Percentiles rank a stretch among this genome's conserved stretches.
Evolutionary conservation across 345 rosid genomes (phyloP).

Genomic region (Populus simonii): DNA sequence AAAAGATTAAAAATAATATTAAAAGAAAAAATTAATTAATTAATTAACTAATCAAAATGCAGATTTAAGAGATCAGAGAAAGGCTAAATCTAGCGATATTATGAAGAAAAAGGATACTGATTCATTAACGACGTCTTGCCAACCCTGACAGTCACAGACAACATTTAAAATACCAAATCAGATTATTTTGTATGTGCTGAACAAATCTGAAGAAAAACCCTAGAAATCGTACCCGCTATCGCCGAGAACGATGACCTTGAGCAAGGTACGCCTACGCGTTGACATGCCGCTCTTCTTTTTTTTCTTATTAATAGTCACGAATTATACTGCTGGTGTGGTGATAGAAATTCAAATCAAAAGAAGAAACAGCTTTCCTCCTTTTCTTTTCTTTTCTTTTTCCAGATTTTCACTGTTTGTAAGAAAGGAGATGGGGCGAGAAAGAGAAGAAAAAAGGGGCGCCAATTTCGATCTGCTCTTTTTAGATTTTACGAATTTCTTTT

Average conservation of each 20-base stretch:
- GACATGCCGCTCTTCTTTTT: conserved; percentile 50
- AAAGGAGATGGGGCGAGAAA: neutral
- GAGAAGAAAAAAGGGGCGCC: conserved; percentile 44
- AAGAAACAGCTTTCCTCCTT: neutral
- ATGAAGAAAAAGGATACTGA: conserved; percentile 65
- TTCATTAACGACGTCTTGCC: conserved; percentile 99
- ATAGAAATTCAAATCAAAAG: neutral
- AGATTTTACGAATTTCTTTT: neutral
- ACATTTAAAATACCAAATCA: neutral
- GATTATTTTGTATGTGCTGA: neutral
- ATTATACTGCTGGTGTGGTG: neutral
- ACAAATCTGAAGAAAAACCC: conserved; percentile 8
- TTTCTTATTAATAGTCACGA: neutral
- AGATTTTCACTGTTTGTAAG: neutral
- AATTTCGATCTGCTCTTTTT: conserved; percentile 33
- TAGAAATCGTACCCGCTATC: conserved; percentile 76
- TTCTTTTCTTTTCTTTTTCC: neutral
- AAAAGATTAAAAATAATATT: neutral
- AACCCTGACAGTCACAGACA: conserved; percentile 55
- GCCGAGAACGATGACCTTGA: conserved; percentile 98
- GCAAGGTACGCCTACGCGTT: conserved; percentile 84
- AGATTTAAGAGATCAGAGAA: neutral
- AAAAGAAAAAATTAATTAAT: neutral
- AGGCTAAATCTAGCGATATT: neutral
- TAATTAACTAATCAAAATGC: neutral